Percentiles rank a stretch among this genome's conserved stretches.
phyloP scores from a whole-genome alignment of 208 protist genomes.

The Trypanosomatidae sp. region DNA sequence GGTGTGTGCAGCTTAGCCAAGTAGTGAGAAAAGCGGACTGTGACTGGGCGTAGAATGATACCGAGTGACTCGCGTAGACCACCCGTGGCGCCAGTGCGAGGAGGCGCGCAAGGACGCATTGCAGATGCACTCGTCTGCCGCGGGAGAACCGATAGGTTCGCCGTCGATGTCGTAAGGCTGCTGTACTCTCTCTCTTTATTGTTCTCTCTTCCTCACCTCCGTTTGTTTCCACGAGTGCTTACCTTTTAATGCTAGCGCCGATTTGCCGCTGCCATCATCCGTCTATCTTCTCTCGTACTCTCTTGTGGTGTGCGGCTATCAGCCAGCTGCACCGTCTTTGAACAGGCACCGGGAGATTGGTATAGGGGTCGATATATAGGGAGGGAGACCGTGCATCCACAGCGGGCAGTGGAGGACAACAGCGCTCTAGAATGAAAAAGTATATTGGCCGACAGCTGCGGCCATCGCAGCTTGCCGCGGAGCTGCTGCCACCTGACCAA shows the following conservation, averaged over 20 bases:
- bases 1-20: not conserved
- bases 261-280: not conserved
- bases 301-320: not conserved
- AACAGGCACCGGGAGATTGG: not conserved
- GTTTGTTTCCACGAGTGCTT: not conserved
- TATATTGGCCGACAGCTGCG: slow-evolving; percentile 77
- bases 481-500: slow-evolving; percentile 70
- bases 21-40: not conserved
- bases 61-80: not conserved
- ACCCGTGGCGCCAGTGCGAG: not conserved
- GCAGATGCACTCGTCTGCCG: not conserved
- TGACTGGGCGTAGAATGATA: not conserved
- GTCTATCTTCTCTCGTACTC: not conserved
- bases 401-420: not conserved
- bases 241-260: not conserved
- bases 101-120: not conserved
- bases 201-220: not conserved
- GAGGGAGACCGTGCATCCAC: not conserved
- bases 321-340: not conserved
- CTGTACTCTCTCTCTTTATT: not conserved
- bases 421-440: slow-evolving; percentile 34
- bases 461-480: slow-evolving; percentile 69
- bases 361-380: not conserved
- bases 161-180: not conserved
- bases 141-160: not conserved